Evolutionary conservation across 2,329 filamentous ascomycete genomes (phyloP).

Genomic region (Clonostachys rosea): DNA sequence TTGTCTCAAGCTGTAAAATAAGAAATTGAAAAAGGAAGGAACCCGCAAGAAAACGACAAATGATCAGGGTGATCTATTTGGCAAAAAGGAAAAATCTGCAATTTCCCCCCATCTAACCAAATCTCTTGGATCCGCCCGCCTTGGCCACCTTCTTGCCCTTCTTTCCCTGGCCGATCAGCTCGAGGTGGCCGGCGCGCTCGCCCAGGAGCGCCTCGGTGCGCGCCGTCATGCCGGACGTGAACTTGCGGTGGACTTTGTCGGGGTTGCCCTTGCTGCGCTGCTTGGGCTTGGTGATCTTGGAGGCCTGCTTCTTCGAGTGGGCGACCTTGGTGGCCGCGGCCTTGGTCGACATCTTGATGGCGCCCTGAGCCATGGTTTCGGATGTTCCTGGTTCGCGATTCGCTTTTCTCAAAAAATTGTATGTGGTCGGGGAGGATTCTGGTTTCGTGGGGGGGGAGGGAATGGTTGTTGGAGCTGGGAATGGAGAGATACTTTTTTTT

Average conservation of each 20-base stretch:
- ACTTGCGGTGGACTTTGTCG: conserved; percentile 51
- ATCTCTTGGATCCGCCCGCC: conserved; percentile 49
- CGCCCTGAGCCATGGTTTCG: conserved; percentile 47
- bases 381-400: background rate
- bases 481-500: no score
- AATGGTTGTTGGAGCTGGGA: background rate
- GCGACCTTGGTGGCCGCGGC: conserved; percentile 31
- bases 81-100: no score
- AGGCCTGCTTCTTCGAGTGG: conserved; percentile 34
- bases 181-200: conserved; percentile 54
- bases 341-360: conserved; percentile 39
- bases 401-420: background rate
- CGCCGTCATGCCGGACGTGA: conserved; percentile 46
- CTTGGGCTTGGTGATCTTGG: conserved; percentile 45
- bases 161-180: conserved; percentile 53
- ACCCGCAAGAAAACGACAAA: no score
- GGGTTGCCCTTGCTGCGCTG: conserved; percentile 28
- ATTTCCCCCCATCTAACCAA: conserved; percentile 33
- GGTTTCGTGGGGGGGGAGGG: background rate
- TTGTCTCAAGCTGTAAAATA: no score
- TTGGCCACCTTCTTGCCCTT: conserved; percentile 34
- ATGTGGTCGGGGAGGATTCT: background rate
- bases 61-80: no score
- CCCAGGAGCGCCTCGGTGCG: conserved; percentile 55
- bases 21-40: no score